Conservation (phyloP, 1,139 yeast genomes). For the Lodderomyces margitis region DNA sequence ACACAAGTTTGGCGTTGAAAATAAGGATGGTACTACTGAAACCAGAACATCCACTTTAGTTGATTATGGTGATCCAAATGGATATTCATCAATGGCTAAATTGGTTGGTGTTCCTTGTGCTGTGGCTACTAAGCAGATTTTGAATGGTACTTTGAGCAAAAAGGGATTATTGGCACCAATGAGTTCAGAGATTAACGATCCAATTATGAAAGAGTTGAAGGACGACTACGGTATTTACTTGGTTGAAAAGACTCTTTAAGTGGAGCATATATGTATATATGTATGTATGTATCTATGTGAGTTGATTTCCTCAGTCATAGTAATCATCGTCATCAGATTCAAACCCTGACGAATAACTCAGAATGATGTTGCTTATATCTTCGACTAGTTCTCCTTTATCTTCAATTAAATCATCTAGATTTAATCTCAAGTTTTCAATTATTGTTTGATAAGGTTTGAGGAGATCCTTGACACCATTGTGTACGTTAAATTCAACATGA, state of each 20-base stretch:
- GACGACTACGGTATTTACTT: conserved; percentile 41
- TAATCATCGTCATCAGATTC: conserved; percentile 21
- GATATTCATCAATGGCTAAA: conserved; percentile 98
- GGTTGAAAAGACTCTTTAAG: not conserved
- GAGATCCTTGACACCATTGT: conserved; percentile 43
- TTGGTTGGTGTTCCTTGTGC: conserved; percentile 98
- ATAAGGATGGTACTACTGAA: conserved; percentile 91
- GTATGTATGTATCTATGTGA: not conserved
- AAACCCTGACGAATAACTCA: conserved; percentile 55
- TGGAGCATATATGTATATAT: not conserved
- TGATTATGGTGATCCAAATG: conserved; percentile 89
- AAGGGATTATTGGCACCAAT: conserved; percentile 92
- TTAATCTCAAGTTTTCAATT: conserved; percentile 36
- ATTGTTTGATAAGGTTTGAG: conserved; percentile 48
- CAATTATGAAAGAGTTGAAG: conserved; percentile 61
- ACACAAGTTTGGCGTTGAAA: conserved; percentile 96
- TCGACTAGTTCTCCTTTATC: conserved; percentile 68
- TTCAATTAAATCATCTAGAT: conserved; percentile 42
- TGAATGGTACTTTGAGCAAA: conserved; percentile 71
- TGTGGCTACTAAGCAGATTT: conserved; percentile 84
- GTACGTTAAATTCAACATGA: conserved; percentile 41
- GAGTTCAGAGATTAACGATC: conserved; percentile 83
- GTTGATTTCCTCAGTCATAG: conserved; percentile 1
- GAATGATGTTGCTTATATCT: conserved; percentile 46
- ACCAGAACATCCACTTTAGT: conserved; percentile 93